Percentiles rank a stretch among this genome's conserved stretches.
Conservation (phyloP, 1,284 basidiomycete genomes). For the Phenoliferia sp. region DNA sequence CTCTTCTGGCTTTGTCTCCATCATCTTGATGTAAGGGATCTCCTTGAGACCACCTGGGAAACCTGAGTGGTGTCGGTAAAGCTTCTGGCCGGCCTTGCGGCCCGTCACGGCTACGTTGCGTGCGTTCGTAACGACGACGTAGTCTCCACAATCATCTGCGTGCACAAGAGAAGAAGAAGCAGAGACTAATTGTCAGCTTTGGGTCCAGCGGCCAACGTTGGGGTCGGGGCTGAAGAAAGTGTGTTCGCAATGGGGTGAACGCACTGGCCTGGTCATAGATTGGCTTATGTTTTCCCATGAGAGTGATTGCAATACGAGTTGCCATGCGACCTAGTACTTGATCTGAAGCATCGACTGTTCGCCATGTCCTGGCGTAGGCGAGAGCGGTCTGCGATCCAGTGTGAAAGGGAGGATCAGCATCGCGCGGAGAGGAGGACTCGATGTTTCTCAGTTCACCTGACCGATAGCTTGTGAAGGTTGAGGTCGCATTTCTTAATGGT, state of each 20-base stretch:
- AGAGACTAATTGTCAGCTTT: background rate
- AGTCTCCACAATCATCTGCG: constrained; percentile 90
- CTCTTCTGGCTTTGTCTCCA: constrained; percentile 82
- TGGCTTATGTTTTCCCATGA: constrained; percentile 99
- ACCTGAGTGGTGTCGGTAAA: constrained; percentile 88
- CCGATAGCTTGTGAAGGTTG: background rate
- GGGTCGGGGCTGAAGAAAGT: background rate
- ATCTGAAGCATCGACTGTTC: constrained; percentile 86
- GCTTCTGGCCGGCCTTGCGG: constrained; percentile 76
- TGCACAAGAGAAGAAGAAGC: background rate
- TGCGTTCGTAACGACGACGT: constrained; percentile 92
- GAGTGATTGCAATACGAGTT: constrained; percentile 82
- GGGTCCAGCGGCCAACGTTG: background rate
- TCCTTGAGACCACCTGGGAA: constrained; percentile 92
- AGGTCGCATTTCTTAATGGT: background rate
- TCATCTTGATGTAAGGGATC: constrained; percentile 74
- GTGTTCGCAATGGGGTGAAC: constrained; percentile 39
- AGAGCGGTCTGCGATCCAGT: constrained; percentile 72
- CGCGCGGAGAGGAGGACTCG: background rate
- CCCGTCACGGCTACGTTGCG: constrained; percentile 81
- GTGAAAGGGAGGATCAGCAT: background rate
- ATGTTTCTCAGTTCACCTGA: background rate
- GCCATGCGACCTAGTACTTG: constrained; percentile 89
- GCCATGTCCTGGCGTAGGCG: constrained; percentile 91
- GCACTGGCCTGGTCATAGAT: constrained; percentile 85